Percentiles rank a stretch among this genome's conserved stretches.
phyloP scores from a whole-genome alignment of 2,329 filamentous ascomycete species.

The Sclerotiophoma versabilis region DNA sequence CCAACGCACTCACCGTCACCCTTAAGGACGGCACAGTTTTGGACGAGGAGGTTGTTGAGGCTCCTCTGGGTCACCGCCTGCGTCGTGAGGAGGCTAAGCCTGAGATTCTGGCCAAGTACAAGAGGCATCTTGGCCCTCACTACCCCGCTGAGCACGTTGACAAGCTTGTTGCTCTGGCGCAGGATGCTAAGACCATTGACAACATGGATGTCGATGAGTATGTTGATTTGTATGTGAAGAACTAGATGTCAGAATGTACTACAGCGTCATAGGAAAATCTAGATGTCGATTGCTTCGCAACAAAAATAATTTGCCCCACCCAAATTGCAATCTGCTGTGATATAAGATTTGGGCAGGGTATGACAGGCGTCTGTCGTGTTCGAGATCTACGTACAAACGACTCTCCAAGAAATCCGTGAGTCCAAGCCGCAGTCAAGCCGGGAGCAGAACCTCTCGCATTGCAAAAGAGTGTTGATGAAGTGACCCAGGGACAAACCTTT shows the following conservation, averaged over 20 bases:
- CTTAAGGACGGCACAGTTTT: constrained; percentile 93
- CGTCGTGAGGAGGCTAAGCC: constrained; percentile 97
- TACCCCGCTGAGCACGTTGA: constrained; percentile 79
- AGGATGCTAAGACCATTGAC: constrained; percentile 78
- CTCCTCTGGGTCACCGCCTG: constrained; percentile 89
- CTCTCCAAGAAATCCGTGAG: too few species aligned
- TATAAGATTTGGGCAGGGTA: too few species aligned
- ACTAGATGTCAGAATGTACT: constrained; percentile 34
- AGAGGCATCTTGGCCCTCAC: constrained; percentile 87
- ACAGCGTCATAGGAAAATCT: not conserved
- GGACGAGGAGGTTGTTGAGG: constrained; percentile 90
- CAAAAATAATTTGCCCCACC: not conserved
- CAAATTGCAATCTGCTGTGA: not conserved
- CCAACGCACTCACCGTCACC: constrained; percentile 93
- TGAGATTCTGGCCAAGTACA: constrained; percentile 93
- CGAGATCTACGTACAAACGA: too few species aligned
- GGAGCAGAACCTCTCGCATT: too few species aligned
- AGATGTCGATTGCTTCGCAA: not conserved
- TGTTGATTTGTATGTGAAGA: constrained; percentile 81
- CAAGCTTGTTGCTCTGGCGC: constrained; percentile 80
- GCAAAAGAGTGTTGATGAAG: too few species aligned
- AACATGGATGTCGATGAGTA: constrained; percentile 88
- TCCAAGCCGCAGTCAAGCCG: too few species aligned
- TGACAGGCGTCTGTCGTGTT: too few species aligned
- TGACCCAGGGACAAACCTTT: too few species aligned